A percentile compares a stretch with the other conserved stretches of the same genome.
Conservation (phyloP, 78 protist species). For the Protostelium mycophagum region DNA sequence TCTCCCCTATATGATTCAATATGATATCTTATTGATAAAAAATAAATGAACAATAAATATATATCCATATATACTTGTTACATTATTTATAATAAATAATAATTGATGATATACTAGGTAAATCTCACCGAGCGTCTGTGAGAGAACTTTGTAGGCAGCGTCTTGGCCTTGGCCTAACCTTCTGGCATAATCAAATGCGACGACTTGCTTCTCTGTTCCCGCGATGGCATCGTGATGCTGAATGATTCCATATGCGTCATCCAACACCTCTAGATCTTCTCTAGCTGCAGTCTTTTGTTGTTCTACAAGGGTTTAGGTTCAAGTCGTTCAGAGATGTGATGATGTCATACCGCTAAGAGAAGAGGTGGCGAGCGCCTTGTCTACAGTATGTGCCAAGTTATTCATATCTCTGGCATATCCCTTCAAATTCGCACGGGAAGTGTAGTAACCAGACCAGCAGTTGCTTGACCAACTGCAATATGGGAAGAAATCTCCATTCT, state of each 20-base stretch:
- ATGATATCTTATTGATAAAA: too few relatives aligned
- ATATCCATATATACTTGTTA: too few relatives aligned
- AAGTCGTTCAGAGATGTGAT: not conserved
- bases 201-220: constrained; percentile 81
- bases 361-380: constrained; percentile 4
- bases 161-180: constrained; percentile 55
- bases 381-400: constrained; percentile 25
- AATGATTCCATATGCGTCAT: constrained; percentile 61
- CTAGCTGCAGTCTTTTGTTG: not conserved
- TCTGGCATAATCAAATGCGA: constrained; percentile 76
- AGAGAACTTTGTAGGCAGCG: not conserved
- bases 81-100: too few relatives aligned
- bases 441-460: constrained; percentile 93
- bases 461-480: constrained; percentile 58
- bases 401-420: constrained; percentile 45
- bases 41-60: too few relatives aligned
- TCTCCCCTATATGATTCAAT: not conserved
- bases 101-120: not conserved
- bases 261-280: not conserved
- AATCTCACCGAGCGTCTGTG: not conserved
- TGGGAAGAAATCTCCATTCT: constrained; percentile 80
- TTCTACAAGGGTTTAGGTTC: not conserved
- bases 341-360: not conserved
- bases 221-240: constrained; percentile 88
- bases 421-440: constrained; percentile 78